Conservation (phyloP, 73 alveolate genomes). For the Paramecium bursaria region DNA sequence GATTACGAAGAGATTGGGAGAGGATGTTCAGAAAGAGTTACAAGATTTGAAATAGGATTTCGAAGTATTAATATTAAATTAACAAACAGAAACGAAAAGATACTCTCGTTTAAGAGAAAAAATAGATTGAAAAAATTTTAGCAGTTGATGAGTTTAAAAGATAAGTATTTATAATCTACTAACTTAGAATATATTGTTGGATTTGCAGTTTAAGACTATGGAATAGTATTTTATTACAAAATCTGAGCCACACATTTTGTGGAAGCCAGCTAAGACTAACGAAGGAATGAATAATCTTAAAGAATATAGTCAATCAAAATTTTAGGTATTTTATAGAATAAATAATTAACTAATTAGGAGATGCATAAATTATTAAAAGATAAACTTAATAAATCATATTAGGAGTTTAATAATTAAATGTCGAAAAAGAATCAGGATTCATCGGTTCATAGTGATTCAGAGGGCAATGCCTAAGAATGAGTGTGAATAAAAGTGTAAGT, state of each 20-base stretch:
- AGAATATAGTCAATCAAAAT: conserved; percentile 10
- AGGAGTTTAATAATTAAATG: conserved; percentile 2
- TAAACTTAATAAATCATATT: background rate
- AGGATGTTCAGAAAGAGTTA: background rate
- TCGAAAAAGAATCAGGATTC: too few species aligned
- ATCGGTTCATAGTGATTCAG: too few species aligned
- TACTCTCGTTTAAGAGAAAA: background rate
- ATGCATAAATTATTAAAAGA: conserved; percentile 41
- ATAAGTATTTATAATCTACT: background rate
- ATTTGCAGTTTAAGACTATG: conserved; percentile 11
- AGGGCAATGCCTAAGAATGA: too few species aligned
- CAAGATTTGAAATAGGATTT: background rate
- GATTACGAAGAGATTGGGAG: conserved; percentile 28
- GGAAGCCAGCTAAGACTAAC: conserved; percentile 46
- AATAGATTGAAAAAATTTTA: conserved; percentile 9
- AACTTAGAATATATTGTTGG: conserved; percentile 11
- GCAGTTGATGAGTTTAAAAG: conserved; percentile 55
- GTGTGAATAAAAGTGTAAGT: too few species aligned
- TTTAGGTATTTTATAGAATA: background rate
- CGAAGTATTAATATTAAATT: background rate
- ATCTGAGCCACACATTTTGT: conserved; percentile 34
- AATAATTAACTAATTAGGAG: background rate
- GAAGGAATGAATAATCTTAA: conserved; percentile 53
- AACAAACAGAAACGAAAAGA: conserved; percentile 11
- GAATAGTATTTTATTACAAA: conserved; percentile 22